These are phyloP conservation scores for Rhynchospora pubera DNA, from an alignment of 176 grass and related monocot species.

Conservation along the genomic window DNA sequence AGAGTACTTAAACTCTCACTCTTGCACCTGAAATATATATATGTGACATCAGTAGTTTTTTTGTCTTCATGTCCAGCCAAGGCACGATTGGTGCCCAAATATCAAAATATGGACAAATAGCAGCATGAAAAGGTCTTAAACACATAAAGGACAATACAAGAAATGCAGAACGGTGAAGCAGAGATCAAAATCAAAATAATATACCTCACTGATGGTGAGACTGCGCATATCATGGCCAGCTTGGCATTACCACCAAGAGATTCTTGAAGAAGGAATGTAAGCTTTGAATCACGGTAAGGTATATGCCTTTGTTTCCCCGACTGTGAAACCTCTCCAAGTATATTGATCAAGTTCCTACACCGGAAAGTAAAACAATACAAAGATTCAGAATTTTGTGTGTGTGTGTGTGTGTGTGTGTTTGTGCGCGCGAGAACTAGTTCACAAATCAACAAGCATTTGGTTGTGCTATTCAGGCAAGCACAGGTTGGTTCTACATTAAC, in stretches of 20 bases:
- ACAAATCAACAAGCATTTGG: neutral
- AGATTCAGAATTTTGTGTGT: no score
- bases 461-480: neutral
- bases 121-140: neutral
- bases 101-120: neutral
- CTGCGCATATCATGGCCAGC: constrained; percentile 90
- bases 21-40: constrained; percentile 54
- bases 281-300: constrained; percentile 91
- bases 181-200: neutral
- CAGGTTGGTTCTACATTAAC: neutral
- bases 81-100: neutral
- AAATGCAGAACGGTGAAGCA: neutral
- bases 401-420: no score
- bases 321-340: constrained; percentile 83
- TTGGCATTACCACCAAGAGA: constrained; percentile 96
- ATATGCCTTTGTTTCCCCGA: constrained; percentile 86
- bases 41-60: neutral
- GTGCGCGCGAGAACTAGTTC: neutral
- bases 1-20: constrained; percentile 85
- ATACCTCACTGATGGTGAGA: constrained; percentile 82
- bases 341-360: constrained; percentile 92
- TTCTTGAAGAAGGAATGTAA: constrained; percentile 95
- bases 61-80: neutral
- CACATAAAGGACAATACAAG: neutral
- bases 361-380: neutral